These are phyloP conservation scores for Tolypocladium tundrense DNA, from an alignment of 2,329 filamentous ascomycete genomes.

Conservation along the genomic window DNA sequence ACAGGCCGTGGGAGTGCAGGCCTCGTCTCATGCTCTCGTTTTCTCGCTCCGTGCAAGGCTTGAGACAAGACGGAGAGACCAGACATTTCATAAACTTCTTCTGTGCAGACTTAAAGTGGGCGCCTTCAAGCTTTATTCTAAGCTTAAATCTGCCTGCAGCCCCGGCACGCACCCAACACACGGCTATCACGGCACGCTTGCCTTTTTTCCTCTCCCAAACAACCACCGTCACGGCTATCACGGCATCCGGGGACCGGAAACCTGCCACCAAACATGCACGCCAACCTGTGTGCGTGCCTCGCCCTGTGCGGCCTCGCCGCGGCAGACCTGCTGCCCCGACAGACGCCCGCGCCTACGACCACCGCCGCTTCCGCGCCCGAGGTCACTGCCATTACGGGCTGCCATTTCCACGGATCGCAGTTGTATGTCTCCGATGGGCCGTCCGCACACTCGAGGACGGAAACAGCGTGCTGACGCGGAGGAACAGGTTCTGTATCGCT, in stretches of 20 bases:
- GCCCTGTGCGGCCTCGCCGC: conserved; percentile 9
- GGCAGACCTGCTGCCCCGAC: conserved; percentile 16
- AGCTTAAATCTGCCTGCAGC: not conserved
- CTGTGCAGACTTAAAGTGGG: not conserved
- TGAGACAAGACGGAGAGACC: not conserved
- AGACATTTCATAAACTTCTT: not conserved
- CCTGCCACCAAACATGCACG: not conserved
- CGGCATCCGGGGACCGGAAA: not conserved
- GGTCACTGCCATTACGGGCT: conserved; percentile 28
- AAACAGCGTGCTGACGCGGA: not conserved
- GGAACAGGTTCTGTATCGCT: conserved; percentile 32
- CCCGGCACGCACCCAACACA: not conserved
- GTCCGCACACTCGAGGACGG: no score
- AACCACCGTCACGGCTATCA: not conserved
- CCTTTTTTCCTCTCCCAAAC: not conserved
- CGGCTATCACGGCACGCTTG: not conserved
- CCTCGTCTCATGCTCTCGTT: not conserved
- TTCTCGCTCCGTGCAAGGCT: not conserved
- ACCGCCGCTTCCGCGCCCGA: conserved; percentile 9
- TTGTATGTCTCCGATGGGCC: conserved; percentile 20
- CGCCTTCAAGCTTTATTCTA: not conserved
- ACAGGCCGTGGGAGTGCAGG: not conserved
- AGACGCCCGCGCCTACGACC: conserved; percentile 19
- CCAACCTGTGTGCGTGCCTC: not conserved
- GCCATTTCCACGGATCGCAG: conserved; percentile 29